These are phyloP conservation scores for Leccinum barrowsii DNA, from an alignment of 768 basidiomycete genomes.

Conservation along the genomic window DNA sequence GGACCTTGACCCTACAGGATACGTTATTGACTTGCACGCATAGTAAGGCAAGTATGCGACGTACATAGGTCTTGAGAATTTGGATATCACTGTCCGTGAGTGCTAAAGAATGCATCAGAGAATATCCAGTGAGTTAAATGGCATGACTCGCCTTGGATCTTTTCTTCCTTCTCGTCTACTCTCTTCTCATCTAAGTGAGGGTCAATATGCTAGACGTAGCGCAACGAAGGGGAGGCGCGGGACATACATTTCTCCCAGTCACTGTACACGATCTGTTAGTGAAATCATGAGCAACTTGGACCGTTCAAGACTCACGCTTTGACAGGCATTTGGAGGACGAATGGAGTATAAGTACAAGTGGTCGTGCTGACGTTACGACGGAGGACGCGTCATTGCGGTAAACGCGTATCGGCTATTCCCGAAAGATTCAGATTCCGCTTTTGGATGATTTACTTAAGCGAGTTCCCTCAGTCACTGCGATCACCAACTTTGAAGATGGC, in stretches of 20 bases:
- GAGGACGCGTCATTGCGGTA: constrained; percentile 36
- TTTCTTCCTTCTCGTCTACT: constrained; percentile 83
- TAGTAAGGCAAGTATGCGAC: constrained; percentile 20
- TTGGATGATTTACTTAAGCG: constrained; percentile 12
- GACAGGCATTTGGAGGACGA: constrained; percentile 69
- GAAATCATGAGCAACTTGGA: not conserved
- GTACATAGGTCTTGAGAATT: constrained; percentile 96
- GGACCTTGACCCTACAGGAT: constrained; percentile 89
- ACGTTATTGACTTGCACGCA: not conserved
- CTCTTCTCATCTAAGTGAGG: constrained; percentile 71
- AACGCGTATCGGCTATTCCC: constrained; percentile 29
- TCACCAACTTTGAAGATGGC: constrained; percentile 56
- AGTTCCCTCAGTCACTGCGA: not conserved
- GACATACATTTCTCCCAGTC: constrained; percentile 97
- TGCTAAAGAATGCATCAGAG: constrained; percentile 43
- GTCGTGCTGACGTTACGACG: constrained; percentile 17
- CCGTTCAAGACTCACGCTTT: constrained; percentile 73
- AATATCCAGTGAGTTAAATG: not conserved
- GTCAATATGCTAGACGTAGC: constrained; percentile 5
- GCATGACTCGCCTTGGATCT: constrained; percentile 72
- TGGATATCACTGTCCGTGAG: constrained; percentile 99
- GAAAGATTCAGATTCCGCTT: constrained; percentile 29
- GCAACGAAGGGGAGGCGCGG: not conserved
- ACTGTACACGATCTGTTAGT: constrained; percentile 40
- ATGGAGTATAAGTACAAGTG: not conserved